A percentile compares a stretch with the other conserved stretches of the same genome.
phyloP scores from a whole-genome alignment of 1,139 yeast genomes.

The Lodderomyces orthopsilosis region DNA sequence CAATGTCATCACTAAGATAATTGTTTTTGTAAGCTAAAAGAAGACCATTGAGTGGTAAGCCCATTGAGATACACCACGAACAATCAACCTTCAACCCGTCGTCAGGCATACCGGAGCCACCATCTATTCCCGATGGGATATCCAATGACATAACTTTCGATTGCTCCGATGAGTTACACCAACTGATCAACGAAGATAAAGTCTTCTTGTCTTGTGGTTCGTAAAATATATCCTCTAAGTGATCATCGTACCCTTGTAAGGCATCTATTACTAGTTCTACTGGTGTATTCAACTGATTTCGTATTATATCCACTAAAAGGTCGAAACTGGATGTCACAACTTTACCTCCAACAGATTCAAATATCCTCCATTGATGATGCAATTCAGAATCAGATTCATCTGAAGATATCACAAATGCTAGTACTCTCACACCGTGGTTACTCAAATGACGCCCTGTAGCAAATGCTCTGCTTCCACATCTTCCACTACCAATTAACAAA shows the following conservation, averaged over 20 bases:
- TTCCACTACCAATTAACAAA: constrained; percentile 66
- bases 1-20: constrained; percentile 29
- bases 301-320: constrained; percentile 29
- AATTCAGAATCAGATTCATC: constrained; percentile 30
- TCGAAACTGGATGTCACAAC: constrained; percentile 33
- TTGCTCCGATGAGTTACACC: constrained; percentile 59
- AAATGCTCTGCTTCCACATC: constrained; percentile 73
- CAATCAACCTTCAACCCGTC: constrained; percentile 32
- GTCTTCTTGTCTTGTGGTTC: constrained; percentile 39
- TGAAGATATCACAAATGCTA: constrained; percentile 50
- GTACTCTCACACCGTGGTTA: constrained; percentile 69
- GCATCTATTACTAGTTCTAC: constrained; percentile 79
- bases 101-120: constrained; percentile 65
- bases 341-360: constrained; percentile 49
- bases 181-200: constrained; percentile 50
- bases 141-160: constrained; percentile 67
- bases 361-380: constrained; percentile 48
- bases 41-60: constrained; percentile 70
- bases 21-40: constrained; percentile 57
- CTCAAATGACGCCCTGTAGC: constrained; percentile 79
- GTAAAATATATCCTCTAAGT: constrained; percentile 49
- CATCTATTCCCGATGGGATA: constrained; percentile 81
- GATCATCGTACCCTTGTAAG: constrained; percentile 78
- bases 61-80: constrained; percentile 65
- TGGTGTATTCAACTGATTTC: constrained; percentile 61